Evolutionary conservation across 2,329 filamentous ascomycete species (phyloP).

Genomic region (Venturia aucupariae): DNA sequence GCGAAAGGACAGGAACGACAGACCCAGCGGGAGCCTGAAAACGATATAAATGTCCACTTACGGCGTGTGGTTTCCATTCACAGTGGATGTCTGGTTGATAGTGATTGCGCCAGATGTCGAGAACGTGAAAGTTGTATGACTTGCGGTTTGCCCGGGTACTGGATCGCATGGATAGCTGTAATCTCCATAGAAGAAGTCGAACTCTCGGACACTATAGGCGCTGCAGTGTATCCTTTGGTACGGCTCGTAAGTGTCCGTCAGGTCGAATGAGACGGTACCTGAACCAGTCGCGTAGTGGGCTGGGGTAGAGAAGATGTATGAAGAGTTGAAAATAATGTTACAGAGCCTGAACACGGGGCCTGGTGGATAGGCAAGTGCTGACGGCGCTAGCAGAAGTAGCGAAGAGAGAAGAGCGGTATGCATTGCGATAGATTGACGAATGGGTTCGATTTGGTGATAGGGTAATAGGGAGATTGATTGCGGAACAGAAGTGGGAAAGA

Average conservation of each 20-base stretch:
- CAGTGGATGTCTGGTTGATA: constrained; percentile 16
- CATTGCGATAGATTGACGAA: not conserved
- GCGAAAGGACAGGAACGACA: too few species aligned
- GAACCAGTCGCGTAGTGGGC: constrained; percentile 16
- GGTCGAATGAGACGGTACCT: constrained; percentile 15
- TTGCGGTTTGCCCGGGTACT: not conserved
- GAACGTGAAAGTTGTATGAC: constrained; percentile 15
- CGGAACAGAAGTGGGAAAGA: not conserved
- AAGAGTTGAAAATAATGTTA: constrained; percentile 15
- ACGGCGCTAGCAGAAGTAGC: not conserved
- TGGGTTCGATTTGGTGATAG: not conserved
- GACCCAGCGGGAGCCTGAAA: not conserved
- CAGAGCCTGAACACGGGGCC: constrained; percentile 7
- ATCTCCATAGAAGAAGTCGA: not conserved
- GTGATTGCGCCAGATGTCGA: constrained; percentile 14
- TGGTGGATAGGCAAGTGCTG: not conserved
- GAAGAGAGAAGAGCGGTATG: not conserved
- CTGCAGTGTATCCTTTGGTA: constrained; percentile 10
- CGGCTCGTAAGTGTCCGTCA: constrained; percentile 13
- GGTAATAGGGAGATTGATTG: not conserved
- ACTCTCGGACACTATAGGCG: not conserved
- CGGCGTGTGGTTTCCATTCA: not conserved
- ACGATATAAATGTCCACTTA: not conserved
- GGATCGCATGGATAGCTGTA: not conserved
- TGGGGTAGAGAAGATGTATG: constrained; percentile 15